These are phyloP conservation scores for Cyberlindnera bimundalis DNA, from an alignment of 805 yeast genomes.

Conservation along the genomic window DNA sequence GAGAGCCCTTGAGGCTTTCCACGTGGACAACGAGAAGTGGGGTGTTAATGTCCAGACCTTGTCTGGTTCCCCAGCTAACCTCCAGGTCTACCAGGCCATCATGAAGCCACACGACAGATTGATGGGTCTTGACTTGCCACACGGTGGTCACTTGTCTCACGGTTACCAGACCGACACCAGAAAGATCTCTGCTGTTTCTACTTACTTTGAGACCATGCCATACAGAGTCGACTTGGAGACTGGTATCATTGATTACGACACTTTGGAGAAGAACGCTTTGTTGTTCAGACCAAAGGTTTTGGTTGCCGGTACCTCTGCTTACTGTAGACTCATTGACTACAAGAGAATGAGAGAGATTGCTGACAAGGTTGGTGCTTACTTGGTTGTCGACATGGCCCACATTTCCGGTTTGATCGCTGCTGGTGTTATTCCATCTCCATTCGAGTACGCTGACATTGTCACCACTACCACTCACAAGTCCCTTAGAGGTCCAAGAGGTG, in stretches of 20 bases:
- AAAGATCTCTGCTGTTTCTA: slow-evolving; percentile 88
- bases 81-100: slow-evolving; percentile 86
- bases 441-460: slow-evolving; percentile 90
- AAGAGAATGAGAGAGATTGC: slow-evolving; percentile 87
- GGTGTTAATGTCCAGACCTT: slow-evolving; percentile 96
- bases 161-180: slow-evolving; percentile 92
- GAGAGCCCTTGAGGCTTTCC: slow-evolving; percentile 85
- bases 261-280: slow-evolving; percentile 73
- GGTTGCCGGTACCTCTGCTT: slow-evolving; percentile 97
- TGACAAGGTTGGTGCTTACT: slow-evolving; percentile 88
- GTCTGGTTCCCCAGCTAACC: slow-evolving; percentile 96
- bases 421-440: slow-evolving; percentile 90
- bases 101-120: slow-evolving; percentile 87
- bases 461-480: slow-evolving; percentile 98
- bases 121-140: slow-evolving; percentile 97
- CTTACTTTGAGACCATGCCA: slow-evolving; percentile 97
- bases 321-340: slow-evolving; percentile 87
- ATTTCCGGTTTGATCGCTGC: slow-evolving; percentile 95
- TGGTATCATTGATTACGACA: slow-evolving; percentile 90
- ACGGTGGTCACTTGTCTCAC: slow-evolving; percentile 97
- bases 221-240: slow-evolving; percentile 84
- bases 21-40: slow-evolving; percentile 77
- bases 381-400: slow-evolving; percentile 96
- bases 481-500: slow-evolving; percentile 98
- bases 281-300: slow-evolving; percentile 92